Percentiles rank a stretch among this genome's conserved stretches.
Evolutionary conservation across 1,284 basidiomycete genomes (phyloP).

Genomic region (Anthracocystis setariae): DNA sequence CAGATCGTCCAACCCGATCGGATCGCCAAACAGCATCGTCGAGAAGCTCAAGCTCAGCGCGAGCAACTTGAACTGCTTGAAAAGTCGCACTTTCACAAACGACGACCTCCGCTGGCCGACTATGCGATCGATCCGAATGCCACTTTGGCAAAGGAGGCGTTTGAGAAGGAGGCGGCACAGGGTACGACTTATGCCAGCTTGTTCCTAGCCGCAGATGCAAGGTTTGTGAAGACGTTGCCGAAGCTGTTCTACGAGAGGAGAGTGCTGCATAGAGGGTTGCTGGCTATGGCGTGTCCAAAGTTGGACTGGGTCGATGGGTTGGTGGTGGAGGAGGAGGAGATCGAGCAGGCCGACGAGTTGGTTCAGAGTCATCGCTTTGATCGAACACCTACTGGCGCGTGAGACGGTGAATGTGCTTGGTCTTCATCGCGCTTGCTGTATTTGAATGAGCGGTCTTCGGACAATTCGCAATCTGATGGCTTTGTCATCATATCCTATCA

Average conservation of each 20-base stretch:
- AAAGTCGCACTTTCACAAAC: slow-evolving; percentile 65
- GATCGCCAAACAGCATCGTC: slow-evolving; percentile 9
- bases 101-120: slow-evolving; percentile 35
- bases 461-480: too few species aligned
- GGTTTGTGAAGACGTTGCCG: slow-evolving; percentile 60
- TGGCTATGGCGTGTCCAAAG: slow-evolving; percentile 63
- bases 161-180: slow-evolving; percentile 23
- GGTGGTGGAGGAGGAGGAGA: slow-evolving; percentile 52
- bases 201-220: slow-evolving; percentile 52
- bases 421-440: too few species aligned
- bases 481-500: too few species aligned
- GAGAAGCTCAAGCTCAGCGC: slow-evolving; percentile 19
- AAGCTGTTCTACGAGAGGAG: slow-evolving; percentile 41
- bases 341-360: slow-evolving; percentile 51
- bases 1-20: slow-evolving; percentile 59
- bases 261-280: slow-evolving; percentile 59
- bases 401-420: too few species aligned
- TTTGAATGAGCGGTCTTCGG: too few species aligned
- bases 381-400: background rate
- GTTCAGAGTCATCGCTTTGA: slow-evolving; percentile 41
- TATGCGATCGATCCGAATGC: slow-evolving; percentile 30
- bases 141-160: slow-evolving; percentile 20
- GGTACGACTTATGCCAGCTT: slow-evolving; percentile 36
- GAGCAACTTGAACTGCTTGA: slow-evolving; percentile 47
- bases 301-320: slow-evolving; percentile 65